Base-by-base conservation (phyloP, 1,284 basidiomycete genomes). In the Coniferiporia weirii region DNA sequence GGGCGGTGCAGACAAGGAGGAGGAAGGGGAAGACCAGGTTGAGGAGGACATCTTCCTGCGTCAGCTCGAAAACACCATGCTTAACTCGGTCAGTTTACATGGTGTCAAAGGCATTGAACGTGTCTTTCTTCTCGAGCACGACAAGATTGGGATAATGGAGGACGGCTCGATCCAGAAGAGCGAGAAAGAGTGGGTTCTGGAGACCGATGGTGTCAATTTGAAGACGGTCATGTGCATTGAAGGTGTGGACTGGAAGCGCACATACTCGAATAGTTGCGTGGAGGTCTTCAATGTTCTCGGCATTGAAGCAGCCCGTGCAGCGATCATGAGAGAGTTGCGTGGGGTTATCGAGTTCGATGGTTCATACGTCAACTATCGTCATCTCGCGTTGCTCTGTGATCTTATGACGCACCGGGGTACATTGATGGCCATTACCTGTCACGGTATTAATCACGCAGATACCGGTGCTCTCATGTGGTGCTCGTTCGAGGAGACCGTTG, bases 401-500 rank as follows among this genome's bases (percentile, higher is more conserved):
- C 80, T 99, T 54, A 99, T 99, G 97, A 99, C 96, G 12, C 94
- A 96, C 68, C 91, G 94, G 60, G 97, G 97, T 44, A 76, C 84
- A 8, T 81, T 99, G 63, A 99, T 99, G 96, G 94, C 96, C 10
- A 99, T 99, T 74, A 99, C 97, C 52, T 94, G 97, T 53, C 97
- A 99, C 70, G 97, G 97, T 74, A 99, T 99, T 75, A 99, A 99
- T 75, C 88, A 96, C 57, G 92, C 96, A 34, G 95, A 98, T 68
- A 96, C 95, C 9, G 95, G 95, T 44, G 96, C 97, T 1, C 80
- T 99, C 56, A 98, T 99, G 89, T 83, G 97, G 52, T 98, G 95
- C 75, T 98, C 97, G 3, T 99, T 99, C 80, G 97, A 99, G 73
- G 97, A 99, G 79, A 99, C 97, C 0, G 97, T 98, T 63, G 97